phyloP scores from a whole-genome alignment of 345 rosid genomes.

The Lenwebbia sp. region DNA sequence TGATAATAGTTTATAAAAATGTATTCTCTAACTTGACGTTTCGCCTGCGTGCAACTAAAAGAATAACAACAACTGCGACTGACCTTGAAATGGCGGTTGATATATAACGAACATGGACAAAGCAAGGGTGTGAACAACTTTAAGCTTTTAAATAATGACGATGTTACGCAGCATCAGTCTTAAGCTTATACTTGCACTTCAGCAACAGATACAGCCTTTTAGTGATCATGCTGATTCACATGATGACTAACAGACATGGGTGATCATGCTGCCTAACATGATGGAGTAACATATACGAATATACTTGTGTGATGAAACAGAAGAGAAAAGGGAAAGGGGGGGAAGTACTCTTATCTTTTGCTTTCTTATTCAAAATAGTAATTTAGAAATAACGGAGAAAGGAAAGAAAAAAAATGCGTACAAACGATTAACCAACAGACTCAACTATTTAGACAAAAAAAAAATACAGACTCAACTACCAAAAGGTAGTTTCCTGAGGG shows the following conservation, averaged over 20 bases:
- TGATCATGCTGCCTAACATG: not conserved
- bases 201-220: not conserved
- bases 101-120: not conserved
- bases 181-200: not conserved
- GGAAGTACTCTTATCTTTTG: not conserved
- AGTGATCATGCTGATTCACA: not conserved
- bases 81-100: not conserved
- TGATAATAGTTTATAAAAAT: not conserved
- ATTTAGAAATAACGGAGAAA: not conserved
- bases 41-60: not conserved
- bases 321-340: not conserved
- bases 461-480: not conserved
- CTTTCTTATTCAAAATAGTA: not conserved
- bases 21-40: not conserved
- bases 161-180: not conserved
- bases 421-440: not conserved
- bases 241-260: not conserved
- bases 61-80: not conserved
- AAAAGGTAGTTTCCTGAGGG: not conserved
- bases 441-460: not conserved
- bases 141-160: not conserved
- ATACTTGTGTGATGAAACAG: not conserved
- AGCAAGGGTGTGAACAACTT: not conserved
- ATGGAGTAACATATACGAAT: not conserved
- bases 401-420: not conserved